phyloP scores from a whole-genome alignment of 148 eudicot genomes.

The Pharnaceum exiguum region DNA sequence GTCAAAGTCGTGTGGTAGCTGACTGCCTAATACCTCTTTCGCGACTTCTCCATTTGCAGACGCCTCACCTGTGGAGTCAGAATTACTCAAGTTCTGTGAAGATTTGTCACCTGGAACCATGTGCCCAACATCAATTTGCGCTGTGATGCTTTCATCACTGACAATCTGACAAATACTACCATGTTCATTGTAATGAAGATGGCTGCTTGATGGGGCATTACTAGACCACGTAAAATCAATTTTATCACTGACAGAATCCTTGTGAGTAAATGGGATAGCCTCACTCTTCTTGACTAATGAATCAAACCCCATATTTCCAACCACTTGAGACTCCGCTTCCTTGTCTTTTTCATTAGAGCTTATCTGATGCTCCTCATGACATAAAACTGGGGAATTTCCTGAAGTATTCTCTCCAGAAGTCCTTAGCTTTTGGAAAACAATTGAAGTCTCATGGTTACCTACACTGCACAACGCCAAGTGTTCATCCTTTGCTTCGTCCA shows the following conservation, averaged over 20 bases:
- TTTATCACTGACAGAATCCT: not conserved
- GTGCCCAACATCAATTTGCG: conserved; percentile 4
- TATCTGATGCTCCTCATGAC: conserved; percentile 7
- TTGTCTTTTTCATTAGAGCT: conserved; percentile 10
- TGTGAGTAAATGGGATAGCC: conserved; percentile 6
- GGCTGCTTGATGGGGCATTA: conserved; percentile 17
- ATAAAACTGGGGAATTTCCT: conserved; percentile 8
- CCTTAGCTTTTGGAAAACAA: conserved; percentile 11
- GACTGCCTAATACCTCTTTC: not conserved
- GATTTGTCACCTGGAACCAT: conserved; percentile 4
- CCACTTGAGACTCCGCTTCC: conserved; percentile 5
- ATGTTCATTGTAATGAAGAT: conserved; percentile 9
- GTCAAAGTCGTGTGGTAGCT: not conserved
- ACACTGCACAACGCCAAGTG: conserved; percentile 7
- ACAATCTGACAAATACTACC: not conserved
- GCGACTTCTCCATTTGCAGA: not conserved
- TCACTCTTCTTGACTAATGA: conserved; percentile 10
- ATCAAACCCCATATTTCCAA: conserved; percentile 14
- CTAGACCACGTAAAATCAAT: not conserved
- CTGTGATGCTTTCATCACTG: conserved; percentile 1
- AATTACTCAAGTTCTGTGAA: conserved; percentile 2
- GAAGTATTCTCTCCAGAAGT: conserved; percentile 3
- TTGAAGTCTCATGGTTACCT: conserved; percentile 1
- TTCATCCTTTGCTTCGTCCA: conserved; percentile 12
- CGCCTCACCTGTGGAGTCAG: not conserved